Conservation (phyloP, 768 basidiomycete genomes). For the Dentipellis sp. region DNA sequence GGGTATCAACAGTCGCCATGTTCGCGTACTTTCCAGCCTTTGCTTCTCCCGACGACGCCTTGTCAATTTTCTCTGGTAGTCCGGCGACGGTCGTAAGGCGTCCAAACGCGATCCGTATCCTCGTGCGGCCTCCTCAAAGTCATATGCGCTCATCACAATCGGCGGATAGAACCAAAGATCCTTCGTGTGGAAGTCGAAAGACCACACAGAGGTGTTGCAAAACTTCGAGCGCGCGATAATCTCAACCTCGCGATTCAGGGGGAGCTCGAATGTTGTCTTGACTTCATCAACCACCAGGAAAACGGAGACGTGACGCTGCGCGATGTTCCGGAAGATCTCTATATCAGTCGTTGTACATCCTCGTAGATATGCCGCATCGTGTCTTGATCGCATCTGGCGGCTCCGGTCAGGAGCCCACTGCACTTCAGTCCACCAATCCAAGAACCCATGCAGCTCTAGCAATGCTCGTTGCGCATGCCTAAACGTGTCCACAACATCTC, state of each 20-base stretch:
- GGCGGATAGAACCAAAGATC: not conserved
- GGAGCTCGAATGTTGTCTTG: not conserved
- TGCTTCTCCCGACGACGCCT: no score
- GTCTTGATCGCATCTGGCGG: not conserved
- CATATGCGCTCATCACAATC: not conserved
- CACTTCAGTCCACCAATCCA: not conserved
- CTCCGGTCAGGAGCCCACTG: not conserved
- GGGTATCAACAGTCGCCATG: no score
- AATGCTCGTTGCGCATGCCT: not conserved
- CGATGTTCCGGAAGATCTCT: no score
- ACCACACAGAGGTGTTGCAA: not conserved
- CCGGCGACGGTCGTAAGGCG: not conserved
- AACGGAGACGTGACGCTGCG: not conserved
- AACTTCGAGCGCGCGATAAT: not conserved
- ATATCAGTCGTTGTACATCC: not conserved
- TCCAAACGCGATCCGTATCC: not conserved
- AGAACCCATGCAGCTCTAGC: not conserved
- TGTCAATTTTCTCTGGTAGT: no score
- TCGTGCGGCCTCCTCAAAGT: not conserved
- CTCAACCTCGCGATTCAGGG: not conserved
- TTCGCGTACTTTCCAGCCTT: no score
- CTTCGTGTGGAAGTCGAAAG: not conserved
- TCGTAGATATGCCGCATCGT: not conserved
- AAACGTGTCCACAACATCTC: not conserved
- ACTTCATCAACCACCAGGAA: not conserved